Base-by-base conservation (phyloP, 2,329 filamentous ascomycete genomes). In the Trichoderma afroharzianum region DNA sequence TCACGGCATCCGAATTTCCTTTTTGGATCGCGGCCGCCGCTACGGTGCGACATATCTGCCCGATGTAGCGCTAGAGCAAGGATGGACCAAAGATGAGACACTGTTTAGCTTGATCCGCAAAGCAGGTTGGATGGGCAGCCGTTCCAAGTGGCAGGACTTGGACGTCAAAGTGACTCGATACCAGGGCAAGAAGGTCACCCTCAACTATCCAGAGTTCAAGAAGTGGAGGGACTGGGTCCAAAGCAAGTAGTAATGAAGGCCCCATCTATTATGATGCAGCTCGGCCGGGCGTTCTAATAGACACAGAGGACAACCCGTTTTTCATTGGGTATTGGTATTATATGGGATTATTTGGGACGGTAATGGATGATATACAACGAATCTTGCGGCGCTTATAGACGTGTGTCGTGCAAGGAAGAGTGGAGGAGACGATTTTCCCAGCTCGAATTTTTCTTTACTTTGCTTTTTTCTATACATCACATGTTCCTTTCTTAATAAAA, bases 61-160 rank as follows among this genome's bases (percentile, higher is more conserved):
- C 0, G 93, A 98, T 79, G 94, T 99, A 6, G 92, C 95, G 11
- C 84, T 88, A 1, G 96, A 99, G 84, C 96, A 98, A 80, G 95
- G 93, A 18, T 99, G 96, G 96, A 93, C 88, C 12, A 95, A 96
- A 81, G 95, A 98, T 79, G 93, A 98, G 85, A 93, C 95, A 0
- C 81, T 99, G 3, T 87, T 94, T 68, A 97, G 93, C 81, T 83
- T 98, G 78, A 96, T 98, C 91, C 88, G 93, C 72, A 99, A 99
- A 86, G 95, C 95, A 0, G 96, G 96, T 1, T 99, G 95, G 95
- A 87, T 87, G 71, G 94, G 94, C 1, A 93, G 91, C 87, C 89
- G 87, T 73, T 92, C 92, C 1, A 87, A 88, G 53, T 98, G 95
- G 95, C 87, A 87, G 75, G 91, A 93, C 72, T 90, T 98, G 24